A percentile compares a stretch with the other conserved stretches of the same genome.
Conservation (phyloP, 306 rosid species). For the Acacia confusa region DNA sequence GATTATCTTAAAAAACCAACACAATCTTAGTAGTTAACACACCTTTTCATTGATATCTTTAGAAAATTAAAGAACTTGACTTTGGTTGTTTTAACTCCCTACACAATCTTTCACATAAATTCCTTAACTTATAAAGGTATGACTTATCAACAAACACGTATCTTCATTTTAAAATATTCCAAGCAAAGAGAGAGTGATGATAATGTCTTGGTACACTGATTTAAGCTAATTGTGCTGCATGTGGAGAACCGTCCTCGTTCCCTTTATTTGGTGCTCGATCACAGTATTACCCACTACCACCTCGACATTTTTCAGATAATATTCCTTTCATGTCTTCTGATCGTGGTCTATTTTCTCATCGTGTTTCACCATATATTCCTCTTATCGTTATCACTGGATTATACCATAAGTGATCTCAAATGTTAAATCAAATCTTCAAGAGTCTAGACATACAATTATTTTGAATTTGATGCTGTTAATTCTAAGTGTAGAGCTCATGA, state of each 20-base stretch:
- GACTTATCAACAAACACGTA: too few species aligned
- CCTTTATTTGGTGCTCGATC: not conserved
- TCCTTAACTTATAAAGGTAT: too few species aligned
- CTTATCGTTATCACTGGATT: conserved; percentile 7
- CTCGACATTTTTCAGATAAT: not conserved
- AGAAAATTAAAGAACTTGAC: too few species aligned
- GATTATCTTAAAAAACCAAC: too few species aligned
- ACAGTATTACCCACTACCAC: conserved; percentile 21
- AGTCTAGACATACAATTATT: not conserved
- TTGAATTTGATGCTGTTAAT: not conserved
- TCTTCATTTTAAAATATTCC: too few species aligned
- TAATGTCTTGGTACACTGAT: conserved; percentile 22
- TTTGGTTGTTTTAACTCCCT: too few species aligned
- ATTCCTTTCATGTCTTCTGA: conserved; percentile 12
- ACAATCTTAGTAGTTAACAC: too few species aligned
- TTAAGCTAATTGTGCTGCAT: conserved; percentile 2
- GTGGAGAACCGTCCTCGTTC: conserved; percentile 42
- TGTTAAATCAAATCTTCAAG: not conserved
- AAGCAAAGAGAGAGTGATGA: not conserved
- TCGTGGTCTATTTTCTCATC: conserved; percentile 27
- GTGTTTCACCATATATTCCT: conserved; percentile 42
- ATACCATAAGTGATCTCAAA: not conserved
- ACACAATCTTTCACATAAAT: too few species aligned
- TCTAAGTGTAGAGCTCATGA: not conserved
- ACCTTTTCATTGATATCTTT: too few species aligned